Percentiles rank a stretch among this genome's conserved stretches.
phyloP scores from a whole-genome alignment of 2,329 filamentous ascomycete genomes.

The Macrophomina pseudophaseolina region DNA sequence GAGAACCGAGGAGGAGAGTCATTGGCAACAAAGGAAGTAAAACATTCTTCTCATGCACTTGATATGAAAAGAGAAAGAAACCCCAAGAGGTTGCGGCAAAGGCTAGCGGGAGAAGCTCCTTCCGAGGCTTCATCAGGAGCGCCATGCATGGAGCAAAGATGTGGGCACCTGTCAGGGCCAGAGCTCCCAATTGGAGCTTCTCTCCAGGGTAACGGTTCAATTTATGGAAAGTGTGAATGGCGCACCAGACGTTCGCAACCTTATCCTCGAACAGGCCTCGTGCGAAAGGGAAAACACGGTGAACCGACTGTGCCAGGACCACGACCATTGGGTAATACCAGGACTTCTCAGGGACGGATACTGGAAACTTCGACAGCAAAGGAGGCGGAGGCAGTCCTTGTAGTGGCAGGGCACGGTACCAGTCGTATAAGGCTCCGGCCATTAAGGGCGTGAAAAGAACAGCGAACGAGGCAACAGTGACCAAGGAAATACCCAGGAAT shows the following conservation, averaged over 20 bases:
- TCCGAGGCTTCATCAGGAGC: conserved; percentile 78
- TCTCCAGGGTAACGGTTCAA: conserved; percentile 73
- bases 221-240: conserved; percentile 87
- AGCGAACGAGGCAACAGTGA: conserved; percentile 75
- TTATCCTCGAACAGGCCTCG: conserved; percentile 98
- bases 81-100: conserved; percentile 89
- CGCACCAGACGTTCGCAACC: conserved; percentile 98
- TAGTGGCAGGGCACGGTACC: conserved; percentile 65
- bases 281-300: conserved; percentile 94
- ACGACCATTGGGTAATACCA: conserved; percentile 76
- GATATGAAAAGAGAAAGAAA: conserved; percentile 97
- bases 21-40: conserved; percentile 90
- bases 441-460: conserved; percentile 78
- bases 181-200: conserved; percentile 75
- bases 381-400: conserved; percentile 63
- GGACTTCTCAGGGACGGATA: conserved; percentile 64
- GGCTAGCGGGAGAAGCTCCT: conserved; percentile 76
- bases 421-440: conserved; percentile 71
- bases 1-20: conserved; percentile 82
- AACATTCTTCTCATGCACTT: conserved; percentile 98
- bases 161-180: conserved; percentile 74
- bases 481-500: conserved; percentile 74
- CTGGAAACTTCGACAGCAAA: conserved; percentile 67
- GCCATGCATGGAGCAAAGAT: conserved; percentile 81
- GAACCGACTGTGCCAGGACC: conserved; percentile 81